phyloP scores from a whole-genome alignment of 106 monocot species.

The Ottelia alismoides region DNA sequence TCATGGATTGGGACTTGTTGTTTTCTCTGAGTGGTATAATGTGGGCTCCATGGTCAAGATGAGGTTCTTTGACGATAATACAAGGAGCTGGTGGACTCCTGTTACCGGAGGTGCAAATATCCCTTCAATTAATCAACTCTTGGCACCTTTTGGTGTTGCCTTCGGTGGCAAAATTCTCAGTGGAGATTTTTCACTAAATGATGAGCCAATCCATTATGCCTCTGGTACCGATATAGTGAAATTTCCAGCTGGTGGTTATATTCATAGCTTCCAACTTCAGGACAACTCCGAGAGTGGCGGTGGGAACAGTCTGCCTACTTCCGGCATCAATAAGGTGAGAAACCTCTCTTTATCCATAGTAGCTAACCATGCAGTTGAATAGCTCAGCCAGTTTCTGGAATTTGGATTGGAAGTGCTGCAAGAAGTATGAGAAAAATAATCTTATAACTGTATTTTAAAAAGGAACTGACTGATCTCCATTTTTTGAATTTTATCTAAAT shows the following conservation, averaged over 20 bases:
- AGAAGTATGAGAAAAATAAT: too few relatives aligned
- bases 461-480: too few relatives aligned
- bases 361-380: too few relatives aligned
- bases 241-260: conserved; percentile 83
- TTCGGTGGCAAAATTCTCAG: conserved; percentile 87
- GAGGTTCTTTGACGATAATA: conserved; percentile 99
- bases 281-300: conserved; percentile 72
- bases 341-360: too few relatives aligned
- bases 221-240: conserved; percentile 94
- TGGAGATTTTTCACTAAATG: conserved; percentile 87
- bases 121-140: conserved; percentile 86
- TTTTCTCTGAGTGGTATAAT: conserved; percentile 98
- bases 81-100: conserved; percentile 99
- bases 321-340: conserved; percentile 49
- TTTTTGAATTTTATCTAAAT: too few relatives aligned
- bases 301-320: conserved; percentile 29
- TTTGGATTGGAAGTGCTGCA: too few relatives aligned
- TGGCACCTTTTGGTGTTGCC: conserved; percentile 86
- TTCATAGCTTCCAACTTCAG: conserved; percentile 84
- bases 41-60: conserved; percentile 93
- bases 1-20: conserved; percentile 59
- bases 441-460: too few relatives aligned
- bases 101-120: conserved; percentile 98
- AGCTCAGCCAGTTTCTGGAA: too few relatives aligned
- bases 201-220: conserved; percentile 92